Evolutionary conservation across 306 rosid genomes (phyloP).

Genomic region (Geum urbanum): DNA sequence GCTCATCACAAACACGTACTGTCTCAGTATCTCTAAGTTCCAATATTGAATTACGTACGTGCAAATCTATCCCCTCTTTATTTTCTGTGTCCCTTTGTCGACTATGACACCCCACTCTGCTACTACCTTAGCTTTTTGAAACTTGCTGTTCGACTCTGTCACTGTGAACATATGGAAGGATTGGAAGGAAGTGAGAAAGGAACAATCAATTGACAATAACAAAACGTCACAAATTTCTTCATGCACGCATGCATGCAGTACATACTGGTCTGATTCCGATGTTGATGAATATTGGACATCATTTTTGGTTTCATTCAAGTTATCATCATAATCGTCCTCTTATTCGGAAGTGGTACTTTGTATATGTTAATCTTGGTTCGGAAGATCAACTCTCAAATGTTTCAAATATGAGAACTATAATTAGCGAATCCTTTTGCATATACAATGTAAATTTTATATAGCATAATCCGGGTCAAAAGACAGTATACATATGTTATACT

Average conservation of each 20-base stretch:
- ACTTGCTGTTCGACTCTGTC: conserved; percentile 17
- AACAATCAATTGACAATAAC: conserved; percentile 9
- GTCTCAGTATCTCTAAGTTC: conserved; percentile 7
- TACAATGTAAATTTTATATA: too few species aligned
- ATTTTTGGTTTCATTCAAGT: background rate
- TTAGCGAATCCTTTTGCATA: too few species aligned
- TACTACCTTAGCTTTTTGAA: background rate
- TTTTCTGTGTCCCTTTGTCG: too few species aligned
- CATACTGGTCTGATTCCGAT: background rate
- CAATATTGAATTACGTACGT: background rate
- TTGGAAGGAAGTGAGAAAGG: background rate
- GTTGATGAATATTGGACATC: background rate
- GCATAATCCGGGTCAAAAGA: too few species aligned
- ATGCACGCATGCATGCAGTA: background rate
- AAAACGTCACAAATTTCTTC: background rate
- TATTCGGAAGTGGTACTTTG: background rate
- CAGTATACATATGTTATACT: too few species aligned
- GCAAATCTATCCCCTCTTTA: background rate
- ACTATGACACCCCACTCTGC: background rate
- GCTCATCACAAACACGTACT: background rate
- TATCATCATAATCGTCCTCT: too few species aligned
- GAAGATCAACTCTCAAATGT: background rate
- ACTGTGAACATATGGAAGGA: background rate
- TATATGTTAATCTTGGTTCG: background rate
- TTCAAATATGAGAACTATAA: too few species aligned